Base-by-base conservation (phyloP, 371 early-diverging fungal species). In the Apophysomyces variabilis region DNA sequence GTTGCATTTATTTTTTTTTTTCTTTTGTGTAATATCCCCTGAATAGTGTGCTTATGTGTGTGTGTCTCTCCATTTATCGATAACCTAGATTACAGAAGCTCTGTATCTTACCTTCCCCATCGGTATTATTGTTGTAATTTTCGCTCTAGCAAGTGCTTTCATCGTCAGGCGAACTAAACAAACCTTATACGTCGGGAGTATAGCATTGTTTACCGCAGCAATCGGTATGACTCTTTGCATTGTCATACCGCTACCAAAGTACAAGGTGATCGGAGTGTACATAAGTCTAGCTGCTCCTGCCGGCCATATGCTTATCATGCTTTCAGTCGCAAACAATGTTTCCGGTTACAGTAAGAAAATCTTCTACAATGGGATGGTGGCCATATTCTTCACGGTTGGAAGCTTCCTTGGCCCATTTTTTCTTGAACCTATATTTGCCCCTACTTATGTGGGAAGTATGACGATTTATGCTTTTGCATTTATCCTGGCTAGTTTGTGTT, bases 201-300 rank as follows among this genome's bases (percentile, higher is more conserved):
- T 13, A 4, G 13, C 13, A 13, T 41, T 4, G 3, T 7, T 13
- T 4, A 11, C 13, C 11, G 41, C 11, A 41, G 8, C 41, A 11
- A 1, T 41, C 41, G 41, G 41, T 41, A 41, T 74, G 7, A 65
- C 77, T 1, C 56, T 79, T 26, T 58, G 77, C 8, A 37, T 66
- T 5, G 66, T 73, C n/a, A 73, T 79, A 21, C 77, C 80, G 6
- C 47, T 64, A 11, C 54, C 62, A 13, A 68, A 62, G 2, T 57
- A 39, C 37, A 79, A 76, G 58, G 65, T 79, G 1, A 43, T 72
- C 58, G 79, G 79, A 1, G 4, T 14, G 16, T 13, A n/a, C 7
- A 11, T 46, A 1, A 7, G 18, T 7, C 1, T 46, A 7, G 1
- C 3, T 1, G 1, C 47, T 16, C 7, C 16, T 16, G 11, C 38